Evolutionary conservation across 1,284 basidiomycete species (phyloP).

Genomic region (Irpex sp.): DNA sequence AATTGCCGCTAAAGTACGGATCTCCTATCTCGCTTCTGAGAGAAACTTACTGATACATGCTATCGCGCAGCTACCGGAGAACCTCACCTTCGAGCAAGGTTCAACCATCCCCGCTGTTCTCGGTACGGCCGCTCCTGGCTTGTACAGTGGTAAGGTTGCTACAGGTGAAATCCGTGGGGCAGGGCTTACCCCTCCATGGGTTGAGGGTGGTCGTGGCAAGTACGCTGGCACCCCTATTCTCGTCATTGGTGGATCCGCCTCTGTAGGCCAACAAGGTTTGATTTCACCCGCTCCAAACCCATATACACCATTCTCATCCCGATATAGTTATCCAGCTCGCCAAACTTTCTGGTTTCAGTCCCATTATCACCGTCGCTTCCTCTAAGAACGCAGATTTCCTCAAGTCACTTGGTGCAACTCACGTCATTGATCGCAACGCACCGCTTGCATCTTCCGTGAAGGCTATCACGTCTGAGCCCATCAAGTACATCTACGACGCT

Average conservation of each 20-base stretch:
- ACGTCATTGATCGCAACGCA: conserved; percentile 31
- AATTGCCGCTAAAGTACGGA: conserved; percentile 15
- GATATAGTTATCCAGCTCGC: conserved; percentile 39
- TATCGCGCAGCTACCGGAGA: conserved; percentile 15
- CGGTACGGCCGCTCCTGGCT: conserved; percentile 16
- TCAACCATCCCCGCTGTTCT: conserved; percentile 19
- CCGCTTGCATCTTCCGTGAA: neutral
- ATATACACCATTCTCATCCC: neutral
- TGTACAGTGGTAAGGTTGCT: conserved; percentile 7
- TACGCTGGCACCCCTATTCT: conserved; percentile 28
- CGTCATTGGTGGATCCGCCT: conserved; percentile 33
- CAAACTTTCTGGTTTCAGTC: conserved; percentile 43
- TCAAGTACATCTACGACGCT: conserved; percentile 11
- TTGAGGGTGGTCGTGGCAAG: conserved; percentile 21
- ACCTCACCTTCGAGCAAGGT: conserved; percentile 20
- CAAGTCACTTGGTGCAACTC: conserved; percentile 47
- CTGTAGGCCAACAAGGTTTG: conserved; percentile 34
- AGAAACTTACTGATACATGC: neutral
- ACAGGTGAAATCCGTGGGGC: conserved; percentile 7
- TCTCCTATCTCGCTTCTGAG: neutral
- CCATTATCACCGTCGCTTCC: conserved; percentile 46
- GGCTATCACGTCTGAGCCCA: conserved; percentile 10
- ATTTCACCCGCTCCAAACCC: neutral
- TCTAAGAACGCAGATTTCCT: conserved; percentile 36
- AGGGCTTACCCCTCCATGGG: conserved; percentile 17